phyloP scores from a whole-genome alignment of 2,329 filamentous ascomycete genomes.

The Coniochaeta sp. region DNA sequence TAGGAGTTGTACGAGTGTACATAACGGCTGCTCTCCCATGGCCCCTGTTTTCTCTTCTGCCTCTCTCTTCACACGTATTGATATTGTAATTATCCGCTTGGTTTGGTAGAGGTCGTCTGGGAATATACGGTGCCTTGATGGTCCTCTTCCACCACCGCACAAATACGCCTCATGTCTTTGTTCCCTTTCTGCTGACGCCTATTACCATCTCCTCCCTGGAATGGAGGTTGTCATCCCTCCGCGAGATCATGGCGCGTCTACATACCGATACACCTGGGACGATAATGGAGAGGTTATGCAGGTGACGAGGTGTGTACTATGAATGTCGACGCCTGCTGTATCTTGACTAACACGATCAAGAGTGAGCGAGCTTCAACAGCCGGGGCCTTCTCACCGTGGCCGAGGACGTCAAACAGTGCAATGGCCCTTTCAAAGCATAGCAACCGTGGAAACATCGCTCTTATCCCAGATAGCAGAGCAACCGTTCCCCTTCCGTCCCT shows the following conservation, averaged over 20 bases:
- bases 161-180: conserved; percentile 6
- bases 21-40: not conserved
- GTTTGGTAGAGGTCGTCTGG: not conserved
- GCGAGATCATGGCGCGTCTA: conserved; percentile 16
- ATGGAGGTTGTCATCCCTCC: conserved; percentile 22
- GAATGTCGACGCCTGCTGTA: not conserved
- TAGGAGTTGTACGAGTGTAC: not conserved
- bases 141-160: not conserved
- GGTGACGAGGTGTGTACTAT: conserved; percentile 13
- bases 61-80: not conserved
- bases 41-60: not conserved
- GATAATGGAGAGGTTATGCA: conserved; percentile 19
- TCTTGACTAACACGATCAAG: not conserved
- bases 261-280: conserved; percentile 19
- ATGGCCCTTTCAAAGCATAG: conserved; percentile 27
- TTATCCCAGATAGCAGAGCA: conserved; percentile 11
- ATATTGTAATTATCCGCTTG: not conserved
- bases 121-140: conserved; percentile 1
- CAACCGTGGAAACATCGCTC: conserved; percentile 13
- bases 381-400: not conserved
- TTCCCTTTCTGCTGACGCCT: not conserved
- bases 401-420: conserved; percentile 18
- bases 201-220: conserved; percentile 6
- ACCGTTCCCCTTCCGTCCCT: conserved; percentile 2
- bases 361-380: not conserved